Conservation (phyloP, 164 flowering plant species). For the Malania oleifera region DNA sequence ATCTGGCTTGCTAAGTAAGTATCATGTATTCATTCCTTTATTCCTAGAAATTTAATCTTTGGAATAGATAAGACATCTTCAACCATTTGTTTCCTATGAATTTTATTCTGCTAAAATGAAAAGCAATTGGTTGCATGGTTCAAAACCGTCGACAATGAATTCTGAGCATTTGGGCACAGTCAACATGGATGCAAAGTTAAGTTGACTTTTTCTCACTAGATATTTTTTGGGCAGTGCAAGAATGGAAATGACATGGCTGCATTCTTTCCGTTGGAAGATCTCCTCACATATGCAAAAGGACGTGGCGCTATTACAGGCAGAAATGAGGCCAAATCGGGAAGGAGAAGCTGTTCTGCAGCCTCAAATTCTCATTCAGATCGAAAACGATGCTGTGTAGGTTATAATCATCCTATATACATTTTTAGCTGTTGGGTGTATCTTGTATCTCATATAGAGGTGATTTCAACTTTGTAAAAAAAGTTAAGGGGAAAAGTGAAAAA, state of each 20-base stretch:
- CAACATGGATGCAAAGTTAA: no score
- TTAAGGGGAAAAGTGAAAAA: background rate
- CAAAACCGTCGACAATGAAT: background rate
- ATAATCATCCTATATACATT: constrained; percentile 2
- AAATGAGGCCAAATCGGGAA: constrained; percentile 28
- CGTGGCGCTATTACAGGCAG: constrained; percentile 9
- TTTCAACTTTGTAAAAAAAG: background rate
- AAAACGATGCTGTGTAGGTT: constrained; percentile 47
- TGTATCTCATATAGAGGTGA: background rate
- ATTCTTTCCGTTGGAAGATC: constrained; percentile 43
- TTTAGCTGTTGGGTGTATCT: background rate
- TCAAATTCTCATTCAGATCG: constrained; percentile 27
- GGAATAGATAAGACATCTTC: no score
- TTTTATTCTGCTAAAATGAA: background rate
- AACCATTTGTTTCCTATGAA: no score
- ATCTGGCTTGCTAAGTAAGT: no score
- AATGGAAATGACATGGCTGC: constrained; percentile 19
- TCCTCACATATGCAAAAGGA: constrained; percentile 34
- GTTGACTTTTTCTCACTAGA: no score
- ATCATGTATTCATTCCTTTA: no score
- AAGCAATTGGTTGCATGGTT: background rate
- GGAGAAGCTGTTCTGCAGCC: constrained; percentile 20
- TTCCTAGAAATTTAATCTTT: no score
- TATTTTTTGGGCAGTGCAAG: constrained; percentile 24
- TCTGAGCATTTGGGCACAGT: background rate